Percentiles rank a stretch among this genome's conserved stretches.
These are phyloP conservation scores for Fusarium protoensiforme DNA, from an alignment of 2,329 filamentous ascomycete species.

Conservation along the genomic window DNA sequence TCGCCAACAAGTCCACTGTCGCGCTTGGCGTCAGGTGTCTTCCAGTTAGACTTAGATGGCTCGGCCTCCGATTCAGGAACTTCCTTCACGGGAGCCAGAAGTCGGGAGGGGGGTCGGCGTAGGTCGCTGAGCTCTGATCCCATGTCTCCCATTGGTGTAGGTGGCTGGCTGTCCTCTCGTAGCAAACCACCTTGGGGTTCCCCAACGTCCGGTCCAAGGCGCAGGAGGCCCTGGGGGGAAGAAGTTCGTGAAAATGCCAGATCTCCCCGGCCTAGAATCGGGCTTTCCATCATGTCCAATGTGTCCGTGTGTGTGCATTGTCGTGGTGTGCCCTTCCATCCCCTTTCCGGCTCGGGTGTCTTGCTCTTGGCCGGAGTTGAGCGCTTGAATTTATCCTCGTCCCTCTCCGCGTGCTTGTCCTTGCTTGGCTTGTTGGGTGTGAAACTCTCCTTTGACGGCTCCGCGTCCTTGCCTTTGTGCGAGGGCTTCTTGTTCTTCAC, in stretches of 20 bases:
- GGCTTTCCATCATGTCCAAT: conserved; percentile 51
- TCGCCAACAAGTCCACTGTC: conserved; percentile 51
- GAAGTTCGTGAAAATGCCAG: conserved; percentile 21
- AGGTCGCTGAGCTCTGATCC: conserved; percentile 51
- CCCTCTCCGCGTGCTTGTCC: conserved; percentile 7
- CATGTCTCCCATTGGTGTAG: conserved; percentile 33
- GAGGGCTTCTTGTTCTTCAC: conserved; percentile 1
- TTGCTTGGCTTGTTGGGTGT: conserved; percentile 3
- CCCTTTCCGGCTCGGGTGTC: conserved; percentile 33
- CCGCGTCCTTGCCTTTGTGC: not conserved
- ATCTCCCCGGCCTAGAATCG: conserved; percentile 49
- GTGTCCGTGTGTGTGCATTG: conserved; percentile 40
- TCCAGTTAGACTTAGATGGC: conserved; percentile 16
- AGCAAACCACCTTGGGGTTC: conserved; percentile 46
- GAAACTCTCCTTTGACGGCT: not conserved
- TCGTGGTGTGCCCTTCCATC: conserved; percentile 37
- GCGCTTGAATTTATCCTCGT: not conserved
- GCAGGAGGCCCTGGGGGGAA: conserved; percentile 43
- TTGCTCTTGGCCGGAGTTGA: conserved; percentile 26
- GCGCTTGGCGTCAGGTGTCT: conserved; percentile 48
- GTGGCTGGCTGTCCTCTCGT: conserved; percentile 44
- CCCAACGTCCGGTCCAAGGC: conserved; percentile 44
- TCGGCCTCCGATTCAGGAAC: conserved; percentile 58
- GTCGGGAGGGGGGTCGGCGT: conserved; percentile 55
- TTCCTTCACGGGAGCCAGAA: conserved; percentile 65